A percentile compares a stretch with the other conserved stretches of the same genome.
phyloP scores from a whole-genome alignment of 2,329 filamentous ascomycete species.

The Penicillium hesseltinei region DNA sequence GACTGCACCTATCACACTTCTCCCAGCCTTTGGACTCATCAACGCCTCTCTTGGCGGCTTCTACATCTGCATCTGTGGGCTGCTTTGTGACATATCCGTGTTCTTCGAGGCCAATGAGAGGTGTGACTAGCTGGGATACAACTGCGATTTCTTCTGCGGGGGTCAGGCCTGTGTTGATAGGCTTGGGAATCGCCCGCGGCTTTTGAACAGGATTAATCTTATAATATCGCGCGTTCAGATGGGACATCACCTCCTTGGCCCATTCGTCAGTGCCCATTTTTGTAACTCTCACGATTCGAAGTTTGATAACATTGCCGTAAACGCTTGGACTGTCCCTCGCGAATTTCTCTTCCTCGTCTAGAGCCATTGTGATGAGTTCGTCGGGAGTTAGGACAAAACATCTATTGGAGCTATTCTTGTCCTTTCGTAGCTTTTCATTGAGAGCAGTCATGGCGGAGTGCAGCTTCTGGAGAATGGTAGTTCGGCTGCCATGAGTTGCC shows the following conservation, averaged over 20 bases:
- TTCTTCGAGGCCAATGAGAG: conserved; percentile 60
- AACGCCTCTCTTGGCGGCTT: conserved; percentile 63
- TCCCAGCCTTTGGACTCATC: conserved; percentile 74
- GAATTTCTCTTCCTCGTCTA: conserved; percentile 70
- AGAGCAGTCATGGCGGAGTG: conserved; percentile 44
- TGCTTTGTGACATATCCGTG: conserved; percentile 72
- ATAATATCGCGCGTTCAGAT: conserved; percentile 40
- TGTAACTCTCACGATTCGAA: conserved; percentile 71
- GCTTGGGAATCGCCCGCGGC: conserved; percentile 44
- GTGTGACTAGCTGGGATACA: conserved; percentile 61
- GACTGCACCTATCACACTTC: conserved; percentile 79
- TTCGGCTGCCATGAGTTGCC: conserved; percentile 41
- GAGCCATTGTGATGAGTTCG: conserved; percentile 46
- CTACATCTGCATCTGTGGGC: conserved; percentile 66
- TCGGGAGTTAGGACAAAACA: conserved; percentile 41
- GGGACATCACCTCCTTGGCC: conserved; percentile 59
- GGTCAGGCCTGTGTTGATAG: conserved; percentile 68
- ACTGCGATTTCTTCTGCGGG: conserved; percentile 66
- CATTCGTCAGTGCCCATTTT: conserved; percentile 72
- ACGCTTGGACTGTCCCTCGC: conserved; percentile 67
- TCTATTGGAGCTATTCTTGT: conserved; percentile 32
- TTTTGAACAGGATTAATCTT: conserved; percentile 27
- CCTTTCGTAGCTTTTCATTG: conserved; percentile 39
- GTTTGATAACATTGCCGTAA: conserved; percentile 82
- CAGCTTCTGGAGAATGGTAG: conserved; percentile 45